Conservation (phyloP, 441 rosid species). For the Populus hybrid region DNA sequence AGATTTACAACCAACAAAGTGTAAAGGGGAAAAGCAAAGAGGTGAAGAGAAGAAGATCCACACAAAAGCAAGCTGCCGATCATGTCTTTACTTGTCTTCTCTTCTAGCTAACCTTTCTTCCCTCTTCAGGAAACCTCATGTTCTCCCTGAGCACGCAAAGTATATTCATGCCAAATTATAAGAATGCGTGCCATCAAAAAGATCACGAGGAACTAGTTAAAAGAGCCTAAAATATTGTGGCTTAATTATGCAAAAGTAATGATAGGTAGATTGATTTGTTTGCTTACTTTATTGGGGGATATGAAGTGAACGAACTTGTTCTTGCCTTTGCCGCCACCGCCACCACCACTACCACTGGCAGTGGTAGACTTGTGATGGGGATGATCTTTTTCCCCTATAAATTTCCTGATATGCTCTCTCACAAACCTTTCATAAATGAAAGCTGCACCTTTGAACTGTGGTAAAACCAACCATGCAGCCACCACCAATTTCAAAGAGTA, state of each 20-base stretch:
- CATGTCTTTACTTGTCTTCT: neutral
- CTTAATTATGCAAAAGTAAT: neutral
- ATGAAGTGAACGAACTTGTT: constrained; percentile 42
- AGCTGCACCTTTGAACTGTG: constrained; percentile 86
- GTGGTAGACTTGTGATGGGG: neutral
- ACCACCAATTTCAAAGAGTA: constrained; percentile 58
- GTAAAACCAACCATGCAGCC: constrained; percentile 74
- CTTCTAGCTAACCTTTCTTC: neutral
- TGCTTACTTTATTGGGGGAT: constrained; percentile 41
- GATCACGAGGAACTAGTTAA: neutral
- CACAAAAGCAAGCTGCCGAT: neutral
- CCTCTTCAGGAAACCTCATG: constrained; percentile 38
- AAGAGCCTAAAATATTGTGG: neutral
- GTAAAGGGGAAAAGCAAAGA: neutral
- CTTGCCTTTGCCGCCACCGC: constrained; percentile 26
- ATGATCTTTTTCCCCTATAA: constrained; percentile 9
- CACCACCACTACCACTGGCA: neutral
- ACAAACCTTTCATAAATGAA: constrained; percentile 67
- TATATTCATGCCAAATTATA: neutral
- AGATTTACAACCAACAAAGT: neutral
- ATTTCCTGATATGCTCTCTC: constrained; percentile 51
- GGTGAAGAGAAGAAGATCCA: neutral
- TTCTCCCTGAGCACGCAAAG: constrained; percentile 35
- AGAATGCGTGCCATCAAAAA: neutral
- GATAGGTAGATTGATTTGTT: too few relatives aligned